Conservation (phyloP, 2,329 filamentous ascomycete species). For the Pyricularia sp. region DNA sequence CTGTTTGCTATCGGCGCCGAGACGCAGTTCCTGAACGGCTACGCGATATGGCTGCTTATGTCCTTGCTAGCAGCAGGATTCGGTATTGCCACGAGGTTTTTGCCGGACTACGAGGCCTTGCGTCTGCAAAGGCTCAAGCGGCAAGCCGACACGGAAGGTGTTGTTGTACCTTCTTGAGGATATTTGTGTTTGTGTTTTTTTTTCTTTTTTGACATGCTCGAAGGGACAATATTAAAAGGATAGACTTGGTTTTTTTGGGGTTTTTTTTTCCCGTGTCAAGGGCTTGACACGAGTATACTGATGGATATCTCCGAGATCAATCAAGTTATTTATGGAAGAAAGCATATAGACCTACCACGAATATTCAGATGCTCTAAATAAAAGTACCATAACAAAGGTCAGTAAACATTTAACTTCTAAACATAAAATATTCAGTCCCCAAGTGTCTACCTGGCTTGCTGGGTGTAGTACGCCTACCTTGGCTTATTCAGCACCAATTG, state of each 20-base stretch:
- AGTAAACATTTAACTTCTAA: no score
- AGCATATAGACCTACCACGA: no score
- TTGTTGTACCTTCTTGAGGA: neutral
- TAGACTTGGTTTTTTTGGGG: neutral
- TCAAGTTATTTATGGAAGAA: no score
- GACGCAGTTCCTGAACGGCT: constrained; percentile 51
- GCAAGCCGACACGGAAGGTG: neutral
- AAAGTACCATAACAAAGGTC: no score
- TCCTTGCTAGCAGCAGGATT: constrained; percentile 25
- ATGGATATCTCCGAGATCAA: no score
- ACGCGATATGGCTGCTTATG: constrained; percentile 56
- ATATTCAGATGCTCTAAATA: no score
- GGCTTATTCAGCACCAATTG: neutral
- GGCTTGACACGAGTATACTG: no score
- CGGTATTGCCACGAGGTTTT: constrained; percentile 18
- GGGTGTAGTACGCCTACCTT: no score
- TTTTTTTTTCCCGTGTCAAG: neutral
- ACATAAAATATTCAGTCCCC: no score
- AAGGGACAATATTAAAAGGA: neutral
- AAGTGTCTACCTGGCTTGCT: no score
- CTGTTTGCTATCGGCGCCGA: constrained; percentile 60
- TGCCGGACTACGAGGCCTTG: constrained; percentile 25
- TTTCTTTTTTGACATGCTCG: neutral
- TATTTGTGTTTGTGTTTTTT: neutral
- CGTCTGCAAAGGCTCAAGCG: constrained; percentile 8